Conservation (phyloP, 2,329 filamentous ascomycete genomes). For the Dothistroma septosporum region DNA sequence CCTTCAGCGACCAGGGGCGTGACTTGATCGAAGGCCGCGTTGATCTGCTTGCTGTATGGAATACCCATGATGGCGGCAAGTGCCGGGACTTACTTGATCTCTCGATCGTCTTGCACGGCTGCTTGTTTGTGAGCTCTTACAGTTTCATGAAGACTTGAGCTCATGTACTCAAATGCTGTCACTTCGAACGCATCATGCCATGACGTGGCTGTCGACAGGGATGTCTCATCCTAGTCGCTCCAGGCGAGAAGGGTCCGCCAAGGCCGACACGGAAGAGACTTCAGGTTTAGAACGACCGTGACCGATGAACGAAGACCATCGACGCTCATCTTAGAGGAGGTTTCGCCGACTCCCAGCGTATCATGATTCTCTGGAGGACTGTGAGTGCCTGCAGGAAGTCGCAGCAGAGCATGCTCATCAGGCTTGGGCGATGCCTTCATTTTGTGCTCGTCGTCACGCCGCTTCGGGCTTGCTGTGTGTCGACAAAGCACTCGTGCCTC, state of each 20-base stretch:
- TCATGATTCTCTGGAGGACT: no score
- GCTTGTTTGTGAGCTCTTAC: background rate
- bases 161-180: background rate
- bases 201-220: background rate
- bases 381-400: no score
- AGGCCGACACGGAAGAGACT: background rate
- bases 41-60: slow-evolving; percentile 51
- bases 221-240: background rate
- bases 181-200: background rate
- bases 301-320: background rate
- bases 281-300: background rate
- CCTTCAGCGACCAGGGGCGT: slow-evolving; percentile 49
- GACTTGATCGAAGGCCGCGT: slow-evolving; percentile 51
- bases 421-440: no score
- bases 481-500: no score
- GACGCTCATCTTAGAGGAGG: no score
- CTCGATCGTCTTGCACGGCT: no score
- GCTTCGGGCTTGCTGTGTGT: no score
- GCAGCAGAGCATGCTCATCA: no score
- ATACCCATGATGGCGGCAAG: slow-evolving; percentile 44
- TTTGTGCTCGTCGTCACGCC: no score
- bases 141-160: background rate
- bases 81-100: background rate
- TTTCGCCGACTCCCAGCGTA: no score
- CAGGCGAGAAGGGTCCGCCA: slow-evolving; percentile 3